phyloP scores from a whole-genome alignment of 192 early-diverging fungal genomes.

The Coemansia sp. region DNA sequence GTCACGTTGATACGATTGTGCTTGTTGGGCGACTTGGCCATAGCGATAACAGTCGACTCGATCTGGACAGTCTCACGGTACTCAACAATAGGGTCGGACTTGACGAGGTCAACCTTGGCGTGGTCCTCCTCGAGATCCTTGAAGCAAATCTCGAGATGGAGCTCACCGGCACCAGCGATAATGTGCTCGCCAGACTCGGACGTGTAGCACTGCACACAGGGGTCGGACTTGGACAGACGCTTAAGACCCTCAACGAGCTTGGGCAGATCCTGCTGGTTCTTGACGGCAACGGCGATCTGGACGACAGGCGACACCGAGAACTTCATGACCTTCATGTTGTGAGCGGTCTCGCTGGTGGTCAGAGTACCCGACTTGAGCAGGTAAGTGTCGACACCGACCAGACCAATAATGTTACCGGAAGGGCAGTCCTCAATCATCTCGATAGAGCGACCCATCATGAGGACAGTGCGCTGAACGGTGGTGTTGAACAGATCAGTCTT shows the following conservation, averaged over 20 bases:
- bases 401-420: constrained; percentile 98
- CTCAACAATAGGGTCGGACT: constrained; percentile 90
- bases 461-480: constrained; percentile 88
- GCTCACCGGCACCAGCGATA: constrained; percentile 99
- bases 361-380: constrained; percentile 99
- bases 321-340: constrained; percentile 99
- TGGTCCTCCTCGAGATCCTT: constrained; percentile 99
- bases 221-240: constrained; percentile 99
- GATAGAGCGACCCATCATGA: constrained; percentile 99
- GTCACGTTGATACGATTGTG: constrained; percentile 99
- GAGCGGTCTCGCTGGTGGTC: constrained; percentile 89
- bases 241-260: constrained; percentile 99
- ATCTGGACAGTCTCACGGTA: constrained; percentile 92
- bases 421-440: constrained; percentile 99
- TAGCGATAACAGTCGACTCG: constrained; percentile 76
- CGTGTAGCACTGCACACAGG: constrained; percentile 89
- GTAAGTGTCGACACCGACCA: constrained; percentile 99
- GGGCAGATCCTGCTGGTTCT: constrained; percentile 98
- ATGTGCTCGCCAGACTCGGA: constrained; percentile 95
- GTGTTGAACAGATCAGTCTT: constrained; percentile 84
- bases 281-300: constrained; percentile 92
- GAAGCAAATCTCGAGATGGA: constrained; percentile 98
- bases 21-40: constrained; percentile 99
- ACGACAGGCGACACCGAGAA: constrained; percentile 99
- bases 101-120: constrained; percentile 89